A percentile compares a stretch with the other conserved stretches of the same genome.
These are phyloP conservation scores for Solanum appendiculatum DNA, from an alignment of 257 asterid genomes.

Conservation along the genomic window DNA sequence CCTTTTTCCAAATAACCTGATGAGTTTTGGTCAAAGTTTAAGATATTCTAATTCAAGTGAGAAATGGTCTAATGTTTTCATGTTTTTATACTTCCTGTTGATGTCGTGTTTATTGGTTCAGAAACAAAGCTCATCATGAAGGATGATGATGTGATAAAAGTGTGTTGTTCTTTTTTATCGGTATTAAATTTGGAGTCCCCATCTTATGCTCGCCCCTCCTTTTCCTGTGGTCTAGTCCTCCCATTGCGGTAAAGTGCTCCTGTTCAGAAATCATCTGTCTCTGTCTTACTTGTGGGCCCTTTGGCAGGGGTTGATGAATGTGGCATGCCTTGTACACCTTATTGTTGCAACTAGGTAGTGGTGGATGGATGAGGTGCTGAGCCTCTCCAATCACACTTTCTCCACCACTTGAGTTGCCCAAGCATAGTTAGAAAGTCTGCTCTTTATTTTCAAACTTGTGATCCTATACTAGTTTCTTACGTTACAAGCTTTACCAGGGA, in stretches of 20 bases:
- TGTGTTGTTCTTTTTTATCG: background rate
- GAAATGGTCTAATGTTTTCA: background rate
- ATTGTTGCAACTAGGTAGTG: background rate
- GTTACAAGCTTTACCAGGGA: constrained; percentile 33
- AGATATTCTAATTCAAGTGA: background rate
- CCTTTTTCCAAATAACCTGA: background rate
- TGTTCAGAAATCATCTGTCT: background rate
- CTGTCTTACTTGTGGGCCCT: background rate
- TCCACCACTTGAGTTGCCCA: background rate
- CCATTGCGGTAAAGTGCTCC: background rate
- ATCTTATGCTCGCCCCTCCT: background rate
- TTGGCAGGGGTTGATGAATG: background rate
- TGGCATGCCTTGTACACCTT: background rate
- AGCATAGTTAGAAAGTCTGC: background rate
- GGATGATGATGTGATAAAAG: background rate
- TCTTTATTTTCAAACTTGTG: background rate
- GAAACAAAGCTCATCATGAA: background rate
- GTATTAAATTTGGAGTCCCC: background rate
- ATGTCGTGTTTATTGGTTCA: background rate
- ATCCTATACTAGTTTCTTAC: background rate
- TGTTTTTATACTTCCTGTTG: background rate
- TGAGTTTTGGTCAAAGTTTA: background rate
- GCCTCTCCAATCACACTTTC: background rate
- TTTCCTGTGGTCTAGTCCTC: background rate
- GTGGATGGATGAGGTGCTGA: background rate